phyloP scores from a whole-genome alignment of 2,329 filamentous ascomycete genomes.

The Neoarthrinium moseri region DNA sequence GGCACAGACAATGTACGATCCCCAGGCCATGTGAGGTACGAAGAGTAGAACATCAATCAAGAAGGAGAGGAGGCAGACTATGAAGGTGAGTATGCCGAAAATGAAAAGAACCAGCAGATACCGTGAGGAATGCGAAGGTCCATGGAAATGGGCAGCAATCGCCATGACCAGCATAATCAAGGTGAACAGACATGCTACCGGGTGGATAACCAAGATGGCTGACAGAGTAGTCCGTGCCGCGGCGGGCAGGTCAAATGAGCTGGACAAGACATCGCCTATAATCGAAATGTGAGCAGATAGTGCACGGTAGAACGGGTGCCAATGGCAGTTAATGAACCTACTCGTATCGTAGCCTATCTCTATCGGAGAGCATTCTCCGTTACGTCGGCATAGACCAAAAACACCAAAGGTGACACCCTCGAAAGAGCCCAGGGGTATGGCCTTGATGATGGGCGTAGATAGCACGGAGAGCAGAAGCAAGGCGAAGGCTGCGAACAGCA shows the following conservation, averaged over 20 bases:
- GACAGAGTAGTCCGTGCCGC: constrained; percentile 66
- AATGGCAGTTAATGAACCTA: constrained; percentile 57
- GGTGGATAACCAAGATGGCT: constrained; percentile 87
- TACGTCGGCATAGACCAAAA: constrained; percentile 77
- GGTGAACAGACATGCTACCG: constrained; percentile 82
- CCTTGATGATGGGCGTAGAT: constrained; percentile 86
- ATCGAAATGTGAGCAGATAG: constrained; percentile 13
- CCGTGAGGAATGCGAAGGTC: constrained; percentile 82
- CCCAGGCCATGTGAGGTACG: constrained; percentile 90
- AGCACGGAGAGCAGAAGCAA: constrained; percentile 83
- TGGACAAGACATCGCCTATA: constrained; percentile 19
- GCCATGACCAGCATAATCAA: constrained; percentile 82
- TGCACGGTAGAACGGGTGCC: too few relatives aligned
- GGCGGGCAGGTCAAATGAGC: constrained; percentile 55
- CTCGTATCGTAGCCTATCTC: constrained; percentile 84
- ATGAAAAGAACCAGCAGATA: constrained; percentile 86
- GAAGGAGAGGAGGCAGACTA: constrained; percentile 83
- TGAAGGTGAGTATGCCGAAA: constrained; percentile 78
- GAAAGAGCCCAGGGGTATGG: constrained; percentile 79
- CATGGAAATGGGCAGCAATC: constrained; percentile 79
- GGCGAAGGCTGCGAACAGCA: constrained; percentile 83
- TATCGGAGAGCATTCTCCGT: constrained; percentile 67
- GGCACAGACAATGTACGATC: constrained; percentile 87
- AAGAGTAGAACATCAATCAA: constrained; percentile 92
- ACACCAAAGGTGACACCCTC: constrained; percentile 82